Evolutionary conservation across 306 rosid genomes (phyloP).

Genomic region (Cicer yamashitae): DNA sequence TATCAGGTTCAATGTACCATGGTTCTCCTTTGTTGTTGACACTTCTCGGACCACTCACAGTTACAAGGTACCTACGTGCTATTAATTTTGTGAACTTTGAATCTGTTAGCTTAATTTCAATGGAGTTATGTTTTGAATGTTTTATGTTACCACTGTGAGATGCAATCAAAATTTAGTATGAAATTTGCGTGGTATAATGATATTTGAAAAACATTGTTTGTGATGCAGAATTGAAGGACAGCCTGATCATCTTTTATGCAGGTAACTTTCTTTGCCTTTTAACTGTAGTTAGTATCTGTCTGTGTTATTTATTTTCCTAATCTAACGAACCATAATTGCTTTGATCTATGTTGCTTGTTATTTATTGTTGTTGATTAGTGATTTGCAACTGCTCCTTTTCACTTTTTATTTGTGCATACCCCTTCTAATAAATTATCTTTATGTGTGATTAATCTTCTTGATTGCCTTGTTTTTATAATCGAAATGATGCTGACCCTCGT

Average conservation of each 20-base stretch:
- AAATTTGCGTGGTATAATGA: neutral
- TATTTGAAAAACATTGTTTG: constrained; percentile 26
- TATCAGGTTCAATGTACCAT: constrained; percentile 90
- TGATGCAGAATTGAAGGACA: constrained; percentile 86
- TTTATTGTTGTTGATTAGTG: neutral
- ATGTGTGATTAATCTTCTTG: constrained; percentile 14
- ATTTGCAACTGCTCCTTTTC: neutral
- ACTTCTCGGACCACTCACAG: constrained; percentile 90
- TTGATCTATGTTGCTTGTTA: neutral
- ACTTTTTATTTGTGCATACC: neutral
- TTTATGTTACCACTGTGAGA: neutral
- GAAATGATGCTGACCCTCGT: neutral
- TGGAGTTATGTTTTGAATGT: neutral
- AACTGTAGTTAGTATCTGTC: neutral
- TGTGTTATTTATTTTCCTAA: constrained; percentile 23
- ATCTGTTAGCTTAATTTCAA: constrained; percentile 16
- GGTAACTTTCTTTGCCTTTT: constrained; percentile 59
- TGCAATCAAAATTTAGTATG: constrained; percentile 8
- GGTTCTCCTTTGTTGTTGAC: constrained; percentile 88
- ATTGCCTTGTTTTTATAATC: neutral
- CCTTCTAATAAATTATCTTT: neutral
- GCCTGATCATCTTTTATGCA: constrained; percentile 83
- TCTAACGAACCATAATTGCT: neutral
- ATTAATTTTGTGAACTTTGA: neutral
- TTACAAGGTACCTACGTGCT: constrained; percentile 51